Base-by-base conservation (phyloP, 2,329 filamentous ascomycete species). In the Cercospora zeina region DNA sequence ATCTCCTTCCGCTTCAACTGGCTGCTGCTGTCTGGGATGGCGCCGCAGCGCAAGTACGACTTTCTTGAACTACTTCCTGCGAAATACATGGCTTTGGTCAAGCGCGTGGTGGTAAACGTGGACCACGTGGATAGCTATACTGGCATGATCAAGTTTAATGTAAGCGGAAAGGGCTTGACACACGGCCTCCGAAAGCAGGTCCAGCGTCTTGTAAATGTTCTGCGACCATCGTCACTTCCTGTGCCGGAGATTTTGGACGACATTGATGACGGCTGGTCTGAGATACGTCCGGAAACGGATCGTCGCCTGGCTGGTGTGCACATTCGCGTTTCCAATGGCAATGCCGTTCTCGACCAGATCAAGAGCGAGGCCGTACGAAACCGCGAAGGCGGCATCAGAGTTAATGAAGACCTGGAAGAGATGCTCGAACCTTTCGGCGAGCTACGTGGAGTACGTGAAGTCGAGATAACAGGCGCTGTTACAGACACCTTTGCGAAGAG, bases 71-170 rank as follows among this genome's bases (percentile, higher is more conserved):
- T 77, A 16, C 75, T 82, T 51, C 74, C 77, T 5, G 67, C 71
- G 62, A 68, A 72, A 34, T 81, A 81, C 65, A 58, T 81, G 56
- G 54, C 74, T 49, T 65, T 77, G 19, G 74, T 82, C 7, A 76
- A 72, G 67, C 72, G 76, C 31, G 77, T 79, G 36, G 61, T 80
- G 45, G 68, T 82, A 8, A 77, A 76, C 51, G 74, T 82, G 2
- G 78, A 81, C 69, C 77, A 78, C 57, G 77, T 81, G 27, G 80
- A 82, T 66, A 74, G 75, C 42, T 82, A 82, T 58, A 81, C 78
- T 0, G 80, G 79, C 3, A 81, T 80, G 79, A 79, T 81, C 63
- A 82, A 81, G 66, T 82, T 78, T 67, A 82, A 82, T 65, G 79
- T 77, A n/a, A 73, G 75, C 1, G 80, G 79, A 0, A 69, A 73